phyloP scores from a whole-genome alignment of 805 yeast genomes.

The Candida railenensis region DNA sequence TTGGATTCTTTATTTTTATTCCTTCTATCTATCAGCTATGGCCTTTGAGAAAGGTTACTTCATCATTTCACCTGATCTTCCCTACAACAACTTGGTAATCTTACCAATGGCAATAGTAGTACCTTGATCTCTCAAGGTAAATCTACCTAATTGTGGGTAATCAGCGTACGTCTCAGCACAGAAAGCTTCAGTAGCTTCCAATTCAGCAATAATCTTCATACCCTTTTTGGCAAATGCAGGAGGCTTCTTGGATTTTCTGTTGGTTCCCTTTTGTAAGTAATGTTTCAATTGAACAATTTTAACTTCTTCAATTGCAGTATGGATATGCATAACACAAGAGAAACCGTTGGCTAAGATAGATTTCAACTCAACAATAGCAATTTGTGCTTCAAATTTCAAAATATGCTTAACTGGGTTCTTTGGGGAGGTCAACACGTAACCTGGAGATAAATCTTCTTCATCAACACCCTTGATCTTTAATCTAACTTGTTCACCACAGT shows the following conservation, averaged over 20 bases:
- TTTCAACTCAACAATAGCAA: constrained; percentile 94
- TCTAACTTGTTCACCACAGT: constrained; percentile 97
- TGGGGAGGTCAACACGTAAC: constrained; percentile 86
- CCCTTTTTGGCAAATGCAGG: constrained; percentile 99
- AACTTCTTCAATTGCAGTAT: constrained; percentile 97
- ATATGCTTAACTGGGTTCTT: constrained; percentile 89
- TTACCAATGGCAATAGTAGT: constrained; percentile 98
- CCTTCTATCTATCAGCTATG: too few species aligned
- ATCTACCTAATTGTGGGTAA: constrained; percentile 96
- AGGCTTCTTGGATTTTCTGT: constrained; percentile 92
- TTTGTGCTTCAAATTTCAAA: constrained; percentile 89
- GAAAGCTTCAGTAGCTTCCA: constrained; percentile 83
- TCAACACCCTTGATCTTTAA: constrained; percentile 91
- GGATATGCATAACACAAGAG: constrained; percentile 98
- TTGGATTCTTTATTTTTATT: too few species aligned
- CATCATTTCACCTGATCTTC: too few species aligned
- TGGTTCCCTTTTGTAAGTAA: constrained; percentile 94
- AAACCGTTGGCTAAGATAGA: constrained; percentile 93
- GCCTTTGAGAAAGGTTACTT: too few species aligned
- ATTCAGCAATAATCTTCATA: constrained; percentile 92
- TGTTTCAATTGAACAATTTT: constrained; percentile 77
- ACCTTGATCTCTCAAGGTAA: constrained; percentile 98
- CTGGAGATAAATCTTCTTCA: constrained; percentile 92
- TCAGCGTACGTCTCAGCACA: constrained; percentile 92
- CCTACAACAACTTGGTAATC: constrained; percentile 79